These are phyloP conservation scores for Colletotrichum australisinense DNA, from an alignment of 2,329 filamentous ascomycete species.

Conservation along the genomic window DNA sequence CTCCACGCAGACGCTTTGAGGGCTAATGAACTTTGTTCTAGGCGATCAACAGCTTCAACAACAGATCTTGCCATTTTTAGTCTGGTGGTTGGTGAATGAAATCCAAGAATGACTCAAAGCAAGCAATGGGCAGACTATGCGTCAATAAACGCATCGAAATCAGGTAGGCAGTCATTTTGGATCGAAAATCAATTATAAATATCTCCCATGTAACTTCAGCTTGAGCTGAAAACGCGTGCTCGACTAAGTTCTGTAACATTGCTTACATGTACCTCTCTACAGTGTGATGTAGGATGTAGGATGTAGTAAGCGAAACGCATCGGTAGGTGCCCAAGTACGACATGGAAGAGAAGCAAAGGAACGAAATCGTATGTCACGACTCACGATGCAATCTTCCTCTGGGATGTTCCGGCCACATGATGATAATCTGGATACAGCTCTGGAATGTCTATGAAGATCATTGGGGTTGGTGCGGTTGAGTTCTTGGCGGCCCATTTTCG, in stretches of 20 bases:
- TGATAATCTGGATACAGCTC: background rate
- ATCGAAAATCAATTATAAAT: background rate
- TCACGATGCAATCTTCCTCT: too few species aligned
- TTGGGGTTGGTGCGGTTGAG: background rate
- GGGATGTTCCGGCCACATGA: background rate
- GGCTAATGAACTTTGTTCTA: background rate
- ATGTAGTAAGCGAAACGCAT: background rate
- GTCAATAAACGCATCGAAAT: background rate
- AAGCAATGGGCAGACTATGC: background rate
- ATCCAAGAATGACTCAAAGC: background rate
- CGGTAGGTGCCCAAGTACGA: background rate
- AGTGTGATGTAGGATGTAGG: background rate
- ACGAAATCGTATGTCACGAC: too few species aligned
- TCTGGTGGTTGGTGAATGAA: background rate
- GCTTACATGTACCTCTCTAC: background rate
- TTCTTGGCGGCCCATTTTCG: background rate
- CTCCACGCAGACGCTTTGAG: background rate
- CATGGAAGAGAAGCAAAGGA: background rate
- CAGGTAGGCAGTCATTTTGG: background rate
- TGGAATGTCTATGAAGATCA: background rate
- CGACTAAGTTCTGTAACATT: background rate
- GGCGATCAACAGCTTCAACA: background rate
- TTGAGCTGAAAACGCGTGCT: background rate
- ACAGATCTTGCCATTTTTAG: background rate
- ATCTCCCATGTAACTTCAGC: background rate